Base-by-base conservation (phyloP, 495 filamentous ascomycete genomes). In the Aspergillus egyptiacus region DNA sequence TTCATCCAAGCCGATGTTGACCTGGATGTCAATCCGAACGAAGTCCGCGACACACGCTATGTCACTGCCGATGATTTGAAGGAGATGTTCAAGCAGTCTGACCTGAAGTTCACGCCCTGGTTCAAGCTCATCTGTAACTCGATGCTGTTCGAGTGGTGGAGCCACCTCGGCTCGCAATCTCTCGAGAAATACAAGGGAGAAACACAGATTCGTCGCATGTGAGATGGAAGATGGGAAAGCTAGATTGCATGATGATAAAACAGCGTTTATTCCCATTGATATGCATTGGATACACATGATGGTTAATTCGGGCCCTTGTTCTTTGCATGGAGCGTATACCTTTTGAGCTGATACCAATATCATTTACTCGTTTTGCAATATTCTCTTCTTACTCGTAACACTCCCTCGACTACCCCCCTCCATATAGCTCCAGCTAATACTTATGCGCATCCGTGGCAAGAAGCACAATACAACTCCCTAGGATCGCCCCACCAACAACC, bases 91-190 rank as follows among this genome's bases (percentile, higher is more conserved):
- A 65, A 83, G 59, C 81, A 96, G 63, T 77, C 83, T 7, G 75
- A 60, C 6, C 75, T 96, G 52, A 84, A 78, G 56, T 98, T 97
- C 66, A 99, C 93, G 6, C 93, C 93, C 1, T 99, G 93, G 93
- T 99, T 99, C 75, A 96, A 95, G 78, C 81, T 99, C 55, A 97
- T 99, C 62, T 99, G 94, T 76, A 69, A 96, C 56, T 89, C 87
- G 42, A 87, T 97, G 89, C 80, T 99, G 35, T 97, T 94, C 59
- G 90, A 97, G 65, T 99, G 93, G 93, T 99, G 93, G 93, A 79
- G 82, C 58, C 84, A 90, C 66, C 79, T 97, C 25, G 85, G 90
- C 51, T 73, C 77, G 20, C 77, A 83, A 5, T 69, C 75, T 3
- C 70, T 97, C 54, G 89, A 95, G 44, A 85, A 85, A 70, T 96